Percentiles rank a stretch among this genome's conserved stretches.
Evolutionary conservation across 495 filamentous ascomycete genomes (phyloP).

Genomic region (Penicillium cinerascens): DNA sequence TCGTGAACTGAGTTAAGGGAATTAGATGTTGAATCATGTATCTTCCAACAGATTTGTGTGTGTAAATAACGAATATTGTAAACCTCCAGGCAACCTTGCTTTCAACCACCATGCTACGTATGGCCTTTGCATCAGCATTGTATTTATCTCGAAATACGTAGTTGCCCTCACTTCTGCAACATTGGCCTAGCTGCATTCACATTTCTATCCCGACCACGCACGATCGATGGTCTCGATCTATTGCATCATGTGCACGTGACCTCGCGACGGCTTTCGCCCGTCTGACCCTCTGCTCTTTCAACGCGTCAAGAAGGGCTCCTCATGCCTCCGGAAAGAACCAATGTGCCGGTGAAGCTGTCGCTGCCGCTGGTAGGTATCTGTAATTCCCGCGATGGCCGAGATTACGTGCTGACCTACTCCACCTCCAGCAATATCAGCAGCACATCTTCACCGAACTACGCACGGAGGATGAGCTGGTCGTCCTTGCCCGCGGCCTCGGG

Average conservation of each 20-base stretch:
- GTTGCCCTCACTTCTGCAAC: no score
- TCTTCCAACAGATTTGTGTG: not conserved
- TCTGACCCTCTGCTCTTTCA: not conserved
- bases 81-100: no score
- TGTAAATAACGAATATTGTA: not conserved
- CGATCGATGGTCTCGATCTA: not conserved
- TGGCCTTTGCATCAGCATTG: not conserved
- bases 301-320: constrained; percentile 36
- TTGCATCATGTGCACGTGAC: constrained; percentile 42
- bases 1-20: not conserved
- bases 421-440: constrained; percentile 70
- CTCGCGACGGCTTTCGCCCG: constrained; percentile 14
- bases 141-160: not conserved
- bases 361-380: constrained; percentile 69
- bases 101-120: no score
- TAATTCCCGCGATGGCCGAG: constrained; percentile 12
- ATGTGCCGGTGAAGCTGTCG: constrained; percentile 82
- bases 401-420: constrained; percentile 11
- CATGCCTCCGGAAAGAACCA: constrained; percentile 57
- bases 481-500: constrained; percentile 87
- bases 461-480: constrained; percentile 85
- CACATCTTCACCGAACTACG: constrained; percentile 89
- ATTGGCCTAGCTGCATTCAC: not conserved
- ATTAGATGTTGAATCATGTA: not conserved
- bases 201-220: not conserved